phyloP scores from a whole-genome alignment of 2,329 filamentous ascomycete genomes.

The Sporothrix sp. region DNA sequence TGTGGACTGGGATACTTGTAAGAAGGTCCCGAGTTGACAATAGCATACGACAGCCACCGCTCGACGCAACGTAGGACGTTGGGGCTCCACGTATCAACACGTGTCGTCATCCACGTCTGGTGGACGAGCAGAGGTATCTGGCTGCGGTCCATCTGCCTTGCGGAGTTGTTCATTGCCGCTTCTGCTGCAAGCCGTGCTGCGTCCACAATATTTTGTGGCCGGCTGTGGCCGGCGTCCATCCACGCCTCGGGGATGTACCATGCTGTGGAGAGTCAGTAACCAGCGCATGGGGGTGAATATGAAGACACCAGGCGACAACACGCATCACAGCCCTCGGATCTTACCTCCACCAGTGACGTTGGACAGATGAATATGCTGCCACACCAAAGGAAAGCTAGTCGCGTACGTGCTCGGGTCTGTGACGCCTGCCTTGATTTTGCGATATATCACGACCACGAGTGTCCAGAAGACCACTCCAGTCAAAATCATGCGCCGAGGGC shows the following conservation, averaged over 20 bases:
- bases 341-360: no score
- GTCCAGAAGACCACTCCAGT: no score
- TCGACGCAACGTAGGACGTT: neutral
- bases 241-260: slow-evolving; percentile 4
- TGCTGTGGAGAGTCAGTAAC: neutral
- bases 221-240: neutral
- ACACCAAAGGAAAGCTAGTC: no score
- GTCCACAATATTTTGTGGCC: neutral
- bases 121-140: slow-evolving; percentile 1
- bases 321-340: no score
- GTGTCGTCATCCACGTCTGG: slow-evolving; percentile 4
- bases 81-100: neutral
- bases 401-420: no score
- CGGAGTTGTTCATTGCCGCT: neutral
- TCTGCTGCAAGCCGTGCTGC: neutral
- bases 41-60: slow-evolving; percentile 1
- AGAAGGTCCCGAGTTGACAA: neutral
- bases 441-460: no score
- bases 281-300: no score
- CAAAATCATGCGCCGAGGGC: no score
- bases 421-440: no score
- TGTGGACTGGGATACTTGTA: no score
- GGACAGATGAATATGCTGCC: no score
- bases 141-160: neutral
- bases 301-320: no score